Evolutionary conservation across 2,329 filamentous ascomycete genomes (phyloP).

Genomic region (Albifimbria verrucaria): DNA sequence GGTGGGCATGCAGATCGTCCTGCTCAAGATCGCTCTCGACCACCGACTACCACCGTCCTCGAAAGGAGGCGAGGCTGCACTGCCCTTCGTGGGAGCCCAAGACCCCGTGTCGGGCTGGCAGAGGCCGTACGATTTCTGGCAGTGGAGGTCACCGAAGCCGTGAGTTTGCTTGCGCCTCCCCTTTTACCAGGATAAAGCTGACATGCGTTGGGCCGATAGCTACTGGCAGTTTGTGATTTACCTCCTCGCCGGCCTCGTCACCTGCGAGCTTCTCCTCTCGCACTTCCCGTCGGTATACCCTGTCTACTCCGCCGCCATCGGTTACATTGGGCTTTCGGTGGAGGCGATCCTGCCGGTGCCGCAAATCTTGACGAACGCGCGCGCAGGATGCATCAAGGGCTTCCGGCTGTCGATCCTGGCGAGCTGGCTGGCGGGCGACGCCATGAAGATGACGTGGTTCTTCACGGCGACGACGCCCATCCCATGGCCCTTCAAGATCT

Average conservation of each 20-base stretch:
- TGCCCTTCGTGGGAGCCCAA: constrained; percentile 59
- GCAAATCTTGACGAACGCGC: constrained; percentile 70
- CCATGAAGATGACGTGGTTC: constrained; percentile 88
- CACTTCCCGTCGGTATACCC: constrained; percentile 55
- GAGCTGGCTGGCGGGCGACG: constrained; percentile 77
- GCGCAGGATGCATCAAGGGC: constrained; percentile 68
- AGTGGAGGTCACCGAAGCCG: constrained; percentile 71
- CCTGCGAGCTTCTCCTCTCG: constrained; percentile 65
- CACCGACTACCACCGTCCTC: constrained; percentile 58
- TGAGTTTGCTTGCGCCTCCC: constrained; percentile 31
- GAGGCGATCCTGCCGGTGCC: constrained; percentile 81
- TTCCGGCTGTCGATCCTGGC: constrained; percentile 73
- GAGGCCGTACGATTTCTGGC: constrained; percentile 78
- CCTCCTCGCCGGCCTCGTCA: constrained; percentile 58
- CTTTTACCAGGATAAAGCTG: neutral
- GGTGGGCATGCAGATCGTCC: constrained; percentile 58
- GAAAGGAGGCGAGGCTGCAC: constrained; percentile 56
- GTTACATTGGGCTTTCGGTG: constrained; percentile 71
- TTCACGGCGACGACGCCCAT: constrained; percentile 68
- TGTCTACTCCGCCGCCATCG: constrained; percentile 65
- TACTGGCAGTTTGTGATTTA: constrained; percentile 79
- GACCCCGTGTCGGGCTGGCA: constrained; percentile 35
- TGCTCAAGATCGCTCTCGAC: constrained; percentile 67
- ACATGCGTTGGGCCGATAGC: too few species aligned
- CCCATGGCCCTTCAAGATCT: constrained; percentile 76